Percentiles rank a stretch among this genome's conserved stretches.
Evolutionary conservation across 2,329 filamentous ascomycete genomes (phyloP).

Genomic region (Aspergillus novoparasiticus): DNA sequence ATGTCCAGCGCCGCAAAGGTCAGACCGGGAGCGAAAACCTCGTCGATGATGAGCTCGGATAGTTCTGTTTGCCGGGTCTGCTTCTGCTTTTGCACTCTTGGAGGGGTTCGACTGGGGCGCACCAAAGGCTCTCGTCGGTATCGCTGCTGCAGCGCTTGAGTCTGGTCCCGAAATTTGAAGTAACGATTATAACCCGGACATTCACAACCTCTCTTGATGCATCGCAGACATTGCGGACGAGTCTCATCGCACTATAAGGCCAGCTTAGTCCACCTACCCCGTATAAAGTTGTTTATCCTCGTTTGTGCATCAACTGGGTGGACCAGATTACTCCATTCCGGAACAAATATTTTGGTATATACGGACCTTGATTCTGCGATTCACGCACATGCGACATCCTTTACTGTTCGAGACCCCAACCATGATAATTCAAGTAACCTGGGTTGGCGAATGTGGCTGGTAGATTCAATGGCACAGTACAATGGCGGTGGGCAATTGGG

Average conservation of each 20-base stretch:
- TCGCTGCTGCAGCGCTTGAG: background rate
- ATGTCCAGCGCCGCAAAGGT: conserved; percentile 5
- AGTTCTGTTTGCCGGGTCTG: background rate
- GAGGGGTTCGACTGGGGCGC: background rate
- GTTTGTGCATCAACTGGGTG: background rate
- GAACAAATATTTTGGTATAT: background rate
- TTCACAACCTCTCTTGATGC: background rate
- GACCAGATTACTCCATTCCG: background rate
- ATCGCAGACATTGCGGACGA: conserved; percentile 1
- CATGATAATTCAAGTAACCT: background rate
- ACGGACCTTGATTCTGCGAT: conserved; percentile 16
- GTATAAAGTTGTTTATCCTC: background rate
- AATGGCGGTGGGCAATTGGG: no score
- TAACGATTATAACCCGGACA: conserved; percentile 5
- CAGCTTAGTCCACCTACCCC: background rate
- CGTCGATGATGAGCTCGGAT: conserved; percentile 8
- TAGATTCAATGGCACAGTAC: no score
- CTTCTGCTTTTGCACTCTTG: background rate
- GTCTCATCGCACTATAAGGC: conserved; percentile 3
- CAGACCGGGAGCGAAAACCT: conserved; percentile 11
- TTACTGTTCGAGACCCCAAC: conserved; percentile 12
- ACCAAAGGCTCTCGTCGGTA: background rate
- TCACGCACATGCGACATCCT: conserved; percentile 13
- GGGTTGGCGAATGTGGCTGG: background rate
- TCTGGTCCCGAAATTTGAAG: conserved; percentile 5